Evolutionary conservation across 345 rosid species (phyloP), one percentile per base, ranked within the genome.

Genomic region (Eucalyptus sp.): DNA sequence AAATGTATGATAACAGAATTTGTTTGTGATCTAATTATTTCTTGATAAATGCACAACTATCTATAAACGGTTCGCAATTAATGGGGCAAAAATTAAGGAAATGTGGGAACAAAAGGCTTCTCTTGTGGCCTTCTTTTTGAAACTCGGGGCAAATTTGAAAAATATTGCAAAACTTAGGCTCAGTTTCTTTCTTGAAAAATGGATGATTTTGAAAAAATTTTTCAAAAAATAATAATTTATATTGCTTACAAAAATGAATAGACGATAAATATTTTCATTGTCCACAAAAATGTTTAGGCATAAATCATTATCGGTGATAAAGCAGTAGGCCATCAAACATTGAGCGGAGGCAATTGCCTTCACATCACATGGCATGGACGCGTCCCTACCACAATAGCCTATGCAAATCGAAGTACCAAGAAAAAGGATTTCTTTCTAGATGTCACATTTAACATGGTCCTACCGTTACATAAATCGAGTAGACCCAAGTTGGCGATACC

Each of bases 251-350:
- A 18, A 52, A 52, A 3, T 52, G 0, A 52, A 52, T 18, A 0
- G 0, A 17, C 0, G 0, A 52, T 52, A 52, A 52, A 52, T 52
- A 18, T 18, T 52, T 52, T 52, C 4, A 51, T 17, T 3, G 0
- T 51, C 10, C 56, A 52, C 2, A 0, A 52, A 52, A 52, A 52
- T 52, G 4, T 52, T 52, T 52, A 3, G 10, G 1, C 2, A 18
- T 18, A 52, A 18, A 18, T 52, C 24, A 52, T 52, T 18, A 18
- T 52, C 4, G 1, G 24, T 52, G 4, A 52, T 52, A 0, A 18
- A 10, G 81, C 22, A 10, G 46, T 71, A 8, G 81, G 46, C 8
- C 44, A 37, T 71, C 81, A 66, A 16, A 71, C 46, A 37, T 10
- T 10, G 56, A 52, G 56, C 10, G 5, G 10, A 3, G 81, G 25